Base-by-base conservation (phyloP, 805 yeast genomes). In the Hanseniaspora hatyaiensis region DNA sequence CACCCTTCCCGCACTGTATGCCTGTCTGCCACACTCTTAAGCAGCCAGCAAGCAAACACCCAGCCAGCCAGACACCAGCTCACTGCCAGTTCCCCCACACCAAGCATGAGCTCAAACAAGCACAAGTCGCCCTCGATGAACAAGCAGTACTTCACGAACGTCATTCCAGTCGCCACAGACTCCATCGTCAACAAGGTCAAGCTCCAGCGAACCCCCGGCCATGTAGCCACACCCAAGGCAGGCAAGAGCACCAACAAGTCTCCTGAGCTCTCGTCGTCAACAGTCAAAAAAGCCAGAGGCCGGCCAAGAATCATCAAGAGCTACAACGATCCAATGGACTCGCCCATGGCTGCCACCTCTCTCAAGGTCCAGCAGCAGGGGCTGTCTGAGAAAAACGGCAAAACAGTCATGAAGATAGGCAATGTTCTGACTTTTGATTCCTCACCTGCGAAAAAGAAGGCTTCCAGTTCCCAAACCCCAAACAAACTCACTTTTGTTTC, bases 271-370 rank as follows among this genome's bases (percentile, higher is more conserved):
- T 8, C 6, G 11, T 26, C 29, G 15, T 15, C 20, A 13, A 42
- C 11, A 9, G 24, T 16, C 24, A 36, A 31, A 22, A 57, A 52
- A 46, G 59, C 57, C 36, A 56, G 67, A 49, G 67, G 67, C 4
- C 57, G 67, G 56, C 67, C 67, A 6, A 61, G 63, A 12, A 57
- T 63, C 9, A 56, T 59, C 11, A 63, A 62, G 50, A 55, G 59
- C 23, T 63, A 63, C 39, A 54, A 56, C 8, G 57, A 62, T 45
- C 66, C 66, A 11, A 51, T 62, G 55, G 57, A 61, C 44, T 57
- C 62, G 13, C 67, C 67, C 18, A 62, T 63, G 65, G 67, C 67
- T 3, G 57, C 56, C 20, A 59, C 65, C 2, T 63, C 67, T 1
- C 34, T 59, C 47, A 56, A 57, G 41, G 62, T 63, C 26, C 64